Base-by-base conservation (phyloP, 805 yeast species). In the Ogataea minuta region DNA sequence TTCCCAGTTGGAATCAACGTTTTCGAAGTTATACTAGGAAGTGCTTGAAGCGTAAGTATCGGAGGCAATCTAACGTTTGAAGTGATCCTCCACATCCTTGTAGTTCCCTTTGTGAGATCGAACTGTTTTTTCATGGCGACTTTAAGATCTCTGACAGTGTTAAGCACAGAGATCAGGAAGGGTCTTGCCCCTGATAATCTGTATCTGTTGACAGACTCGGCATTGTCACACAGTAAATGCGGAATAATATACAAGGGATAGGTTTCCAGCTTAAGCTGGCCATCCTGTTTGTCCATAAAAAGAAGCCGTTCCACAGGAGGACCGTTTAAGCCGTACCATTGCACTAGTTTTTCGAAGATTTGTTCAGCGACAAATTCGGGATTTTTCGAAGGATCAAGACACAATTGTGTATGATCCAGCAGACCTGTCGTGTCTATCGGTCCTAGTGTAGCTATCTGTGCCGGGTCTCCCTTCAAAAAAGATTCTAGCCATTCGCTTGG, bases 291-390 rank as follows among this genome's bases (percentile, higher is more conserved):
- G 20, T 47, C 50, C 35, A 44, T 39, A 15, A 70, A 50, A 8
- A 67, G 46, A 12, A 46, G 52, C 3, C 79, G 66, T n/a, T 48
- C 44, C 1, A 72, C 57, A 0, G 72, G 66, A 6, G 45, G 44
- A 5, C 71, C 63, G 4, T 53, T 55, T 15, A 74, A 35, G 0
- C 84, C 84, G 56, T 79, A 81, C 80, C 83, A 76, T 23, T 66
- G 63, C 1, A 55, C 58, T 8, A 82, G 56, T 42, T 64, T 53
- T 3, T 64, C 51, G 48, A 76, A 81, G 2, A 73, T 66, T 4
- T 62, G 57, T 6, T 71, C 71, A 0, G 76, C 62, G 0, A 81
- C 59, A 52, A 37, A 60, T 25, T 42, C 67, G 51, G 10, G 68
- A 62, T 34, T 50, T 33, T 12, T 39, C 21, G 14, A 45, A 34